phyloP scores from a whole-genome alignment of 257 asterid species.

The Orobanche coerulescens region DNA sequence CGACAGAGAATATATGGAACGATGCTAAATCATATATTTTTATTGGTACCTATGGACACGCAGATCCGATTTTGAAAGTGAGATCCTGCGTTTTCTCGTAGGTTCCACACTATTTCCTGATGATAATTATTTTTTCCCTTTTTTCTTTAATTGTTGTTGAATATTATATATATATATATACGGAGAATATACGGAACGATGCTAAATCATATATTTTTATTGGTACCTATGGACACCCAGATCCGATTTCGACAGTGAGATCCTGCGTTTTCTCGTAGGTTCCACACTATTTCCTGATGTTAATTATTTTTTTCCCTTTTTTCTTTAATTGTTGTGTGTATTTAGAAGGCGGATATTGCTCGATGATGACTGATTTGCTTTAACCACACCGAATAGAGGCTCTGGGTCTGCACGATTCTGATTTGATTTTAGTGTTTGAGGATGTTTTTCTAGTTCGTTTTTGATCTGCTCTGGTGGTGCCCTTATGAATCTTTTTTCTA shows the following conservation, averaged over 20 bases:
- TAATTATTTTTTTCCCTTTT: no score
- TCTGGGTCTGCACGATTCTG: slow-evolving; percentile 19
- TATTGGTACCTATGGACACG: slow-evolving; percentile 61
- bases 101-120: slow-evolving; percentile 28
- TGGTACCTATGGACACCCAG: slow-evolving; percentile 62
- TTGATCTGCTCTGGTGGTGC: slow-evolving; percentile 21
- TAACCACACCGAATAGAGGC: slow-evolving; percentile 73
- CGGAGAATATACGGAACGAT: slow-evolving; percentile 35
- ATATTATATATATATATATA: no score
- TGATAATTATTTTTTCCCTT: no score
- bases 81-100: slow-evolving; percentile 71
- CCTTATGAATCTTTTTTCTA: slow-evolving; percentile 41
- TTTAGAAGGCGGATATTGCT: slow-evolving; percentile 18
- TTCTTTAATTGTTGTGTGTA: not conserved
- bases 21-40: slow-evolving; percentile 35
- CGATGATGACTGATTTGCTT: slow-evolving; percentile 73
- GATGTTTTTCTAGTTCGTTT: not conserved
- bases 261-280: slow-evolving; percentile 72
- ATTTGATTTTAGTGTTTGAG: slow-evolving; percentile 31
- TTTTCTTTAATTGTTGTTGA: not conserved
- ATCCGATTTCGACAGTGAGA: slow-evolving; percentile 28
- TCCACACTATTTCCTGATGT: slow-evolving; percentile 18
- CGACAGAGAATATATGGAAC: slow-evolving; percentile 28
- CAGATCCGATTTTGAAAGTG: slow-evolving; percentile 30
- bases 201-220: slow-evolving; percentile 29